Base-by-base conservation (phyloP, 23 red algal genomes). In the Porphyridium purpureum region DNA sequence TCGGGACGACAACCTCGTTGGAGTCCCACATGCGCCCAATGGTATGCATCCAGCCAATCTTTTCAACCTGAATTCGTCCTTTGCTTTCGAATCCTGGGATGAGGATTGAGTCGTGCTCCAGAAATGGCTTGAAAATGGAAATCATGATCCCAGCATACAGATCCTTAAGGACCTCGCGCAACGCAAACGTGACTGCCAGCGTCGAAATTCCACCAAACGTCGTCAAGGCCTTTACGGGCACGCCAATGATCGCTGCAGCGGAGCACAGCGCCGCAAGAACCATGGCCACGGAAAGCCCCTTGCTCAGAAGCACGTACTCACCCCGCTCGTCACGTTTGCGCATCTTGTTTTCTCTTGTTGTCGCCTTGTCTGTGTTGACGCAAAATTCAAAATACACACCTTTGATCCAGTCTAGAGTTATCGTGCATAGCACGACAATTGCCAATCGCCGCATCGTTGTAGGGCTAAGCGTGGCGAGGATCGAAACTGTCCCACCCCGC, bases 41-140 rank as follows among this genome's bases (percentile, higher is more conserved):
- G 11, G 38, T 44, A 44, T 44, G 17, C 17, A 44, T 44, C 38
- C 38, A 44, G 38, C 38, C 38, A 44, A 44, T 44, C 11, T 44
- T 17, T 11, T 11, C 38, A 17, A 44, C 38, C 38, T 44, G 11
- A 11, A 44, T 11, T 11, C 11, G 38, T 11, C 38, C 38, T 44
- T 11, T 17, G 38, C 17, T 17, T 44, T 44, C 17, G 38, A 11
- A 44, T 11, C 38, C 17, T 17, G 38, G 38, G 11, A 44, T 11
- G 11, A 11, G 11, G 11, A 44, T 17, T 11, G 11, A 11, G 38
- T 44, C 38, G 38, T 17, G 11, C 38, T 11, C 38, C 38, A 44
- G 11, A 44, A 44, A 44, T 17, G 38, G 38, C 38, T 44, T 44
- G 38, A 44, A 44, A 11, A 44, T 11, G 17, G 17, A 44, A 11